A percentile compares a stretch with the other conserved stretches of the same genome.
phyloP scores from a whole-genome alignment of 1,284 basidiomycete species.

The Ustilago loliicola region DNA sequence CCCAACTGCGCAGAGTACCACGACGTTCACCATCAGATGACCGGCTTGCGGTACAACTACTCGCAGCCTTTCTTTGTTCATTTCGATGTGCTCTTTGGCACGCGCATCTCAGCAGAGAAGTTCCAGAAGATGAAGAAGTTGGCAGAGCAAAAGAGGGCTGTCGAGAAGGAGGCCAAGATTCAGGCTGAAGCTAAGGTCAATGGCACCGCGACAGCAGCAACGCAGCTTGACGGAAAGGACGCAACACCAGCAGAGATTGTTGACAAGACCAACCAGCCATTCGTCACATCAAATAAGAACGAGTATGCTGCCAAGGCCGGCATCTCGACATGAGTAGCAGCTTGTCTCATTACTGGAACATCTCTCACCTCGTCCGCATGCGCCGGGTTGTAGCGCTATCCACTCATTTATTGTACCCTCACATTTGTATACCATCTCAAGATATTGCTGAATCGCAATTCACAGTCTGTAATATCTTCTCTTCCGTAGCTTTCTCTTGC shows the following conservation, averaged over 20 bases:
- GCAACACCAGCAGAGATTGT: slow-evolving; percentile 37
- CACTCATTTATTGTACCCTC: background rate
- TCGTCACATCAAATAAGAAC: slow-evolving; percentile 39
- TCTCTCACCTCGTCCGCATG: background rate
- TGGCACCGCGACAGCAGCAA: background rate
- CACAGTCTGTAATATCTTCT: background rate
- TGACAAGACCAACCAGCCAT: slow-evolving; percentile 34
- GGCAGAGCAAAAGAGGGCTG: slow-evolving; percentile 35
- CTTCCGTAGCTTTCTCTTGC: background rate
- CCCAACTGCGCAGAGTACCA: slow-evolving; percentile 98
- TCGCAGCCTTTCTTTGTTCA: slow-evolving; percentile 85
- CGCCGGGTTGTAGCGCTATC: slow-evolving; percentile 1
- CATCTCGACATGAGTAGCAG: slow-evolving; percentile 19
- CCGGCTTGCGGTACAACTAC: slow-evolving; percentile 96
- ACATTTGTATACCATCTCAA: slow-evolving; percentile 7
- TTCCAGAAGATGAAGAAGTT: slow-evolving; percentile 62
- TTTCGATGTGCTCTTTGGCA: slow-evolving; percentile 77
- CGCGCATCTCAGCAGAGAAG: slow-evolving; percentile 76
- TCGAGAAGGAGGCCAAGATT: slow-evolving; percentile 21
- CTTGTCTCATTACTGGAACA: background rate
- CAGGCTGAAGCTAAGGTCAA: background rate
- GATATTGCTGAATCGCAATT: background rate
- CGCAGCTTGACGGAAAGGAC: slow-evolving; percentile 22
- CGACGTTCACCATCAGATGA: slow-evolving; percentile 93
- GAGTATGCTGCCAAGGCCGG: slow-evolving; percentile 54